Evolutionary conservation across 257 asterid genomes (phyloP).

Genomic region (Ajuga chamaepitys): DNA sequence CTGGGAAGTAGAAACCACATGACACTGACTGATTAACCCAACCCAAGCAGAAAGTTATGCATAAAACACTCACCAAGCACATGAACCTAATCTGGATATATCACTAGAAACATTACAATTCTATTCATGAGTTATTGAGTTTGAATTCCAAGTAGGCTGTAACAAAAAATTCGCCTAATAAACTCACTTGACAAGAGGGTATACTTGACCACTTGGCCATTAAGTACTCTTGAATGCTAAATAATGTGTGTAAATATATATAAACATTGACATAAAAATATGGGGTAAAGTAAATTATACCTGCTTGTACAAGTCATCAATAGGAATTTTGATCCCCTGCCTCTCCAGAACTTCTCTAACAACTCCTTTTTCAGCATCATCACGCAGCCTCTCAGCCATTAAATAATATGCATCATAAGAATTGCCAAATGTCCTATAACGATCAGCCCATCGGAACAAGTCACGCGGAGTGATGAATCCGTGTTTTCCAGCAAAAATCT

Average conservation of each 20-base stretch:
- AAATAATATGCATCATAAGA: constrained; percentile 81
- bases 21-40: neutral
- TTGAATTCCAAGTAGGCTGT: neutral
- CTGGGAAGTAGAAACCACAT: neutral
- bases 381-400: constrained; percentile 90
- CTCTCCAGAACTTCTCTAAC: constrained; percentile 69
- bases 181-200: neutral
- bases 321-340: constrained; percentile 40
- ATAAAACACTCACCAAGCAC: neutral
- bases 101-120: neutral
- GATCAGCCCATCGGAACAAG: constrained; percentile 93
- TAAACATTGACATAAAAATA: neutral
- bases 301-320: constrained; percentile 60
- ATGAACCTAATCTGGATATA: neutral
- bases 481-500: constrained; percentile 93
- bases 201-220: neutral
- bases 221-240: neutral
- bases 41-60: neutral
- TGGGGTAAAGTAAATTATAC: constrained; percentile 27
- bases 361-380: constrained; percentile 56
- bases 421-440: constrained; percentile 44
- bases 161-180: neutral
- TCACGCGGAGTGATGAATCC: constrained; percentile 98
- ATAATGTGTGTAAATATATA: neutral
- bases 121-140: neutral